Evolutionary conservation across 768 basidiomycete species (phyloP).

Genomic region (Russula abietina): DNA sequence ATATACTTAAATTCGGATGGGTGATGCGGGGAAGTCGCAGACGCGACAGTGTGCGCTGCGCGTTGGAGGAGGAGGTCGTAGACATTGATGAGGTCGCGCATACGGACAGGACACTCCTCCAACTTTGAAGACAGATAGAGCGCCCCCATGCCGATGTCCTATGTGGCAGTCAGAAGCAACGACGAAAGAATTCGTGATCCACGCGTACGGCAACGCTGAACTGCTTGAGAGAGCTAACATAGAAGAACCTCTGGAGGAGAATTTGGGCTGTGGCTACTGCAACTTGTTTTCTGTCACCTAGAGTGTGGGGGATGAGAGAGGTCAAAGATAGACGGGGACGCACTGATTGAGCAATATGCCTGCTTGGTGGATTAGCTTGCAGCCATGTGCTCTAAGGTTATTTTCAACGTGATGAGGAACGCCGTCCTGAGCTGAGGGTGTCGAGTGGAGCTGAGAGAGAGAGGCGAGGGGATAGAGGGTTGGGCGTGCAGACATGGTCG

Average conservation of each 20-base stretch:
- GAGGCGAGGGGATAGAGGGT: constrained; percentile 77
- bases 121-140: constrained; percentile 85
- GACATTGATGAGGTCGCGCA: constrained; percentile 91
- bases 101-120: constrained; percentile 85
- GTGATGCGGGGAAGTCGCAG: constrained; percentile 27
- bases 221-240: constrained; percentile 87
- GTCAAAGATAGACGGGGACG: constrained; percentile 28
- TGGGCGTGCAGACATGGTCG: constrained; percentile 10
- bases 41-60: constrained; percentile 45
- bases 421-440: constrained; percentile 79
- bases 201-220: constrained; percentile 83
- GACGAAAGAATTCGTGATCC: not conserved
- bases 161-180: not conserved
- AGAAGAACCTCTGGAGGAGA: constrained; percentile 96
- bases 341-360: constrained; percentile 89
- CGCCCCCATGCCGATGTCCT: constrained; percentile 90
- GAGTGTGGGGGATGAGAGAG: constrained; percentile 11
- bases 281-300: constrained; percentile 75
- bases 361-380: constrained; percentile 92
- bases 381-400: constrained; percentile 85
- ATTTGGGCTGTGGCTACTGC: constrained; percentile 96
- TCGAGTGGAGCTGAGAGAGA: constrained; percentile 64
- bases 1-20: constrained; percentile 50
- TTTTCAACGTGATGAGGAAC: constrained; percentile 77
- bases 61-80: constrained; percentile 87